Base-by-base conservation (phyloP, 1,284 basidiomycete genomes). In the Sanghuangporus sanghuang region DNA sequence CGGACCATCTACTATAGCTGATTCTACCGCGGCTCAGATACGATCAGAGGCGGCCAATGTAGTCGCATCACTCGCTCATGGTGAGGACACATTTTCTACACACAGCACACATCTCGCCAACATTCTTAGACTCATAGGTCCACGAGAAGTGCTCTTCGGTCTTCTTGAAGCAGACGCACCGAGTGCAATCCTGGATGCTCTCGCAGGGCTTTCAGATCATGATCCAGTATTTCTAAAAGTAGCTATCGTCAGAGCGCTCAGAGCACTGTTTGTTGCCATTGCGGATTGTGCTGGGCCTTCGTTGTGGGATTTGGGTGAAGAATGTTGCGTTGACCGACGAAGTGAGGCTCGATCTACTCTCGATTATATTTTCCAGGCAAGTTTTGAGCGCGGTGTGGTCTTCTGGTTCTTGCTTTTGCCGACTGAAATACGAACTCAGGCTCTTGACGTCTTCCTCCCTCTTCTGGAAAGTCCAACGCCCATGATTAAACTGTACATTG, bases 21-120 rank as follows among this genome's bases (percentile, higher is more conserved):
- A 65, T 72, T 71, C 11, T 78, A 78, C 2, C 72, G 74, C 57
- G 75, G 82, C 16, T 46, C 82, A 85, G 38, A 77, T 85, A 42
- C 81, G 85, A 7, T 78, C 85, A 55, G 90, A 92, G 69, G 87
- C 89, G 0, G 87, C 89, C 0, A 86, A 90, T 68, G 79, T 92
- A 46, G 77, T 92, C 16, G 81, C 88, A 0, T 92, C 90, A 0
- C 77, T 92, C 9, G 81, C 89, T 0, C 87, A 88, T 66, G 87
- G 86, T 85, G 64, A 55, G 71, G 9, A 46, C 44, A 46, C 27
- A 12, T 42, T 23, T 14, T 40, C 57, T 23, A 32, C 39, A 36
- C 23, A 40, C n/a, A 36, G 53, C 23, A 57, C 36, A 57, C 16
- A 32, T 35, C 16, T 2, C 48, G 46, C 21, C 54, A 40, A 63